Evolutionary conservation across 176 grass and related monocot species (phyloP).

Genomic region (Musa itinerans): DNA sequence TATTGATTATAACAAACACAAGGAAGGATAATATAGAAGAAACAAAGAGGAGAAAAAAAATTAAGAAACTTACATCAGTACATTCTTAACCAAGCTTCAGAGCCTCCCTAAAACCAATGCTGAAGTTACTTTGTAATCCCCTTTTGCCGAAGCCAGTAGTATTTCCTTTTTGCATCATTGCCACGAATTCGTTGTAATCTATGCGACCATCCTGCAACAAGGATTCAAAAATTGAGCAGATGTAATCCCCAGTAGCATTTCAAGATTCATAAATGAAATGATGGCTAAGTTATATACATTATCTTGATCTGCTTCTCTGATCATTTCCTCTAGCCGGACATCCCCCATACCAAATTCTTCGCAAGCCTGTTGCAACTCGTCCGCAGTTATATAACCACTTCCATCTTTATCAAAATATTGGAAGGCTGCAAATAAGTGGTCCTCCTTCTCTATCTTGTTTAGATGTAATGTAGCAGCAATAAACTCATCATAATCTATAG

Average conservation of each 20-base stretch:
- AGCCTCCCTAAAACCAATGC: slow-evolving; percentile 58
- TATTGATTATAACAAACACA: no score
- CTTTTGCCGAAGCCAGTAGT: slow-evolving; percentile 33
- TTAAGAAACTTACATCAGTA: neutral
- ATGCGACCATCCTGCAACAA: slow-evolving; percentile 50
- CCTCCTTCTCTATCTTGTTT: slow-evolving; percentile 75
- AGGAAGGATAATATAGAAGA: no score
- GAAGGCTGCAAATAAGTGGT: slow-evolving; percentile 63
- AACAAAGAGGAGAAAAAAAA: neutral
- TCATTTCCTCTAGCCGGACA: slow-evolving; percentile 59
- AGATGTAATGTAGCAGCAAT: slow-evolving; percentile 74
- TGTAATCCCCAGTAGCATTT: neutral
- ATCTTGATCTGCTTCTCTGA: slow-evolving; percentile 62
- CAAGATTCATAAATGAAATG: no score
- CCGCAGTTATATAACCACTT: slow-evolving; percentile 75
- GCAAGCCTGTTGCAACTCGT: slow-evolving; percentile 69
- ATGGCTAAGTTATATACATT: slow-evolving; percentile 33
- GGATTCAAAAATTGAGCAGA: slow-evolving; percentile 11
- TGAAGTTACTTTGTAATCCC: slow-evolving; percentile 43
- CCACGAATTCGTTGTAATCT: slow-evolving; percentile 71
- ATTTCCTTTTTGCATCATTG: slow-evolving; percentile 78
- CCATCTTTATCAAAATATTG: slow-evolving; percentile 67
- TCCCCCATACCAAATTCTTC: slow-evolving; percentile 72
- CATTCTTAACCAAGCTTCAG: slow-evolving; percentile 46
- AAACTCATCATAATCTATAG: slow-evolving; percentile 71